Conservation (phyloP, 352 stramenopile genomes). For the Globisporangium alternatum region DNA sequence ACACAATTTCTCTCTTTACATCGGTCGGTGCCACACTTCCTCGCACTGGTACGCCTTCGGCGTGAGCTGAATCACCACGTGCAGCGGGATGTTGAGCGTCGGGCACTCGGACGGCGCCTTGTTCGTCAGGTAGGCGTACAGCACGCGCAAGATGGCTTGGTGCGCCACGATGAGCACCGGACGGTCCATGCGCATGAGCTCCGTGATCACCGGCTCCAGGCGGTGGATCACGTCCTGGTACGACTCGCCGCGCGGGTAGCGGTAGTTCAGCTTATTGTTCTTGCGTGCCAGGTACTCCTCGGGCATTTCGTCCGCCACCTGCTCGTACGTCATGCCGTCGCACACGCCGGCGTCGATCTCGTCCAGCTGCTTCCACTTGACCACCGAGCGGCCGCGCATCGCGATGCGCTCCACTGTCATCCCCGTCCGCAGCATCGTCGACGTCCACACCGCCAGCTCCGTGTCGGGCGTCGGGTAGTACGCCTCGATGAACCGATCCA, state of each 20-base stretch:
- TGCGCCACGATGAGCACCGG: conserved; percentile 93
- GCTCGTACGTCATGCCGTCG: conserved; percentile 97
- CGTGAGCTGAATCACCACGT: conserved; percentile 95
- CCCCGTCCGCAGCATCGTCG: conserved; percentile 94
- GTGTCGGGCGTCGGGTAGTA: conserved; percentile 78
- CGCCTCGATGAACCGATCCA: conserved; percentile 92
- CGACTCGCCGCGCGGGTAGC: conserved; percentile 92
- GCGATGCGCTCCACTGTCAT: conserved; percentile 92
- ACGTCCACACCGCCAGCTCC: conserved; percentile 94
- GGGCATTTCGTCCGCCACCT: conserved; percentile 94
- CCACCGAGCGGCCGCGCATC: conserved; percentile 48
- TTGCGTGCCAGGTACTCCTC: conserved; percentile 94
- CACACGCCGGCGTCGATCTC: conserved; percentile 97
- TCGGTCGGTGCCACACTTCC: conserved; percentile 90
- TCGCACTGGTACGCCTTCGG: conserved; percentile 94
- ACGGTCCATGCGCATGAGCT: conserved; percentile 95
- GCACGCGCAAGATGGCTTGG: conserved; percentile 93
- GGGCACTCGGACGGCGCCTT: conserved; percentile 90
- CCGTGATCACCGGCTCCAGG: conserved; percentile 95
- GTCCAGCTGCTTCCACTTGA: conserved; percentile 92
- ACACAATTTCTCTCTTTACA: conserved; percentile 38
- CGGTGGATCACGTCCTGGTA: conserved; percentile 98
- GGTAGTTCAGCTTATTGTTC: conserved; percentile 87
- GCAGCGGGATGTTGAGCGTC: conserved; percentile 91
- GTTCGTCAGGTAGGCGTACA: conserved; percentile 97